These are phyloP conservation scores for Solanum rostratum DNA, from an alignment of 257 asterid species.

Conservation along the genomic window DNA sequence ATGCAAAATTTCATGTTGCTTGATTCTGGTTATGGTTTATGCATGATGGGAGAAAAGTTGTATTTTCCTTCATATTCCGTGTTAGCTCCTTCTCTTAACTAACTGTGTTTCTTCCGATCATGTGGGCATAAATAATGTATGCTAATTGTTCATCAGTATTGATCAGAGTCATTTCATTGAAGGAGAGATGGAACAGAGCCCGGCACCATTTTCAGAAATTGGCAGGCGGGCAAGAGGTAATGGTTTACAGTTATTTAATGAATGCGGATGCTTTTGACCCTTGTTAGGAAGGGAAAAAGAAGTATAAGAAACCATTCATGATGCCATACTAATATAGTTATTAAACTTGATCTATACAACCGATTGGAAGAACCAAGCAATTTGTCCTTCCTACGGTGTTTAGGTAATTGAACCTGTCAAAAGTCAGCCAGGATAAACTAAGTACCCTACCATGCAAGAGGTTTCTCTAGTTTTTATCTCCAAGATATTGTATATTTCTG, in stretches of 20 bases:
- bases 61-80: not conserved
- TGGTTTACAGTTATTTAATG: not conserved
- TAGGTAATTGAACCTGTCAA: not conserved
- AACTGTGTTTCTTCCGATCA: not conserved
- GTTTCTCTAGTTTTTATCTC: not conserved
- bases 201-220: constrained; percentile 70
- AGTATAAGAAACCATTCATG: not conserved
- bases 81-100: not conserved
- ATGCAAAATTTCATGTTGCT: not conserved
- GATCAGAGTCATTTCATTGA: not conserved
- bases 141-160: not conserved
- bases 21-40: not conserved
- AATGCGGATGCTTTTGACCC: not conserved
- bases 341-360: not conserved
- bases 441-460: not conserved
- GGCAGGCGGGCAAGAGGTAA: constrained; percentile 81
- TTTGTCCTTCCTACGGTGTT: not conserved
- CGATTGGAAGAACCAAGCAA: not conserved
- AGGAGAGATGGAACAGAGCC: constrained; percentile 43
- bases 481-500: not conserved
- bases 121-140: not conserved
- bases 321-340: not conserved
- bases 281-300: not conserved
- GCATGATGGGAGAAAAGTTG: not conserved
- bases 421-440: not conserved